Base-by-base conservation (phyloP, 768 basidiomycete genomes). In the Lactarius akahatsu region DNA sequence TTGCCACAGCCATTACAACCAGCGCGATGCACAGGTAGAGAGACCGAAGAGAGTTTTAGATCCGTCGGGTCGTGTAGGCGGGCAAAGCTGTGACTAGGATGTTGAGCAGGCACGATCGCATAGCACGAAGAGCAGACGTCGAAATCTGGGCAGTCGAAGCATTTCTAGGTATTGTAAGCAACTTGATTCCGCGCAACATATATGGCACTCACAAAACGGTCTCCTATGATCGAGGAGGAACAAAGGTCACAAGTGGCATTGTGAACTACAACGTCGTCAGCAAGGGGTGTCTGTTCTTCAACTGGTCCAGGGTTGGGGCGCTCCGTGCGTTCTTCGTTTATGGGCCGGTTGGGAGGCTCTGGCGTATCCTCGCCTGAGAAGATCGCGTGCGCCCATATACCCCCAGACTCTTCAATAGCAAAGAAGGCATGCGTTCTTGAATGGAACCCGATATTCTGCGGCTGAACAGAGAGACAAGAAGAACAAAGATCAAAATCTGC, bases 91-190 rank as follows among this genome's bases (percentile, higher is more conserved):
- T 95, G 93, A 26, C 72, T 66, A 4, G 93, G 93, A 74, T 95
- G 93, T 62, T 92, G 90, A 71, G 88, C 86, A 23, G 74, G 65
- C 0, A 85, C 87, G 61, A 92, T 91, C 67, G 84, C 79, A 76
- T 89, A 92, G 77, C 93, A 95, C 18, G 80, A 76, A 18, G 75
- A 72, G 72, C 93, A 95, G 10, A 86, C 83, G 70, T 95, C 92
- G 70, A 86, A 95, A 72, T 95, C 91, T n/a, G 92, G 91, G 76
- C 92, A 94, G 64, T 78, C 74, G 10, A 87, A 65, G 71, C 91
- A 93, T 88, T 92, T 93, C 90, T 92, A 41, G n/a, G 7, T n/a
- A 13, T n/a, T 52, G 40, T 40, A 59, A 59, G 32, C 40, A 26
- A 56, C 34, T 36, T 20, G 4, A n/a, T 26, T 20, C 23, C 54